Base-by-base conservation (phyloP, 495 filamentous ascomycete genomes). In the Trichoderma orchidacearum region DNA sequence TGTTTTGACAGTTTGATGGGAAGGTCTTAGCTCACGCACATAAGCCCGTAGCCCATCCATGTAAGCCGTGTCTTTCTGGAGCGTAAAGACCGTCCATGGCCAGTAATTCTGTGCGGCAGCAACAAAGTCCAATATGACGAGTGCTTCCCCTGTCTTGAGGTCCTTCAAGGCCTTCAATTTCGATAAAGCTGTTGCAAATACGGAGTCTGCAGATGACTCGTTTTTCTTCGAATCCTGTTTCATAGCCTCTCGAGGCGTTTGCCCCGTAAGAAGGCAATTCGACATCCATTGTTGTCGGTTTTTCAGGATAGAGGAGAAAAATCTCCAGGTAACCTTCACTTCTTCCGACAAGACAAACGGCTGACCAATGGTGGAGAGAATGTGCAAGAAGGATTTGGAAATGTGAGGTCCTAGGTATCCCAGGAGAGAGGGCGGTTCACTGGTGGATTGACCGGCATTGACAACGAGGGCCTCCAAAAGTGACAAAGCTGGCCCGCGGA, bases 221-320 rank as follows among this genome's bases (percentile, higher is more conserved):
- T 72, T 74, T 69, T 62, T 63, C 57, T 75, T 75, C 25, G 62
- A 67, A 30, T 80, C 77, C 1, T 69, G 70, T 57, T 82, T 85
- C 60, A 89, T 66, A 1, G 83, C 80, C 51, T 91, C 80, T 53
- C 83, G 80, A 15, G 93, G 88, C 0, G 87, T 88, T 58, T 83
- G 84, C 25, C 93, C 93, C 3, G 91, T 95, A 27, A 97, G 82
- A 52, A 97, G 78, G 64, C 89, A 92, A 45, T 95, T 89, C 0
- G 92, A 84, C 72, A 99, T 85, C 85, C 94, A 97, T 64, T 95
- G 90, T 60, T 99, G 93, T 55, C 89, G 84, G 63, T 87, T 90
- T 63, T 88, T 86, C 50, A 97, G 79, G 50, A 96, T 81, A n/a
- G 83, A 84, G 28, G 92, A 85, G 30, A 96, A 81, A 56, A 99